These are phyloP conservation scores for Athelia psychrophila DNA, from an alignment of 1,284 basidiomycete genomes.

Conservation along the genomic window DNA sequence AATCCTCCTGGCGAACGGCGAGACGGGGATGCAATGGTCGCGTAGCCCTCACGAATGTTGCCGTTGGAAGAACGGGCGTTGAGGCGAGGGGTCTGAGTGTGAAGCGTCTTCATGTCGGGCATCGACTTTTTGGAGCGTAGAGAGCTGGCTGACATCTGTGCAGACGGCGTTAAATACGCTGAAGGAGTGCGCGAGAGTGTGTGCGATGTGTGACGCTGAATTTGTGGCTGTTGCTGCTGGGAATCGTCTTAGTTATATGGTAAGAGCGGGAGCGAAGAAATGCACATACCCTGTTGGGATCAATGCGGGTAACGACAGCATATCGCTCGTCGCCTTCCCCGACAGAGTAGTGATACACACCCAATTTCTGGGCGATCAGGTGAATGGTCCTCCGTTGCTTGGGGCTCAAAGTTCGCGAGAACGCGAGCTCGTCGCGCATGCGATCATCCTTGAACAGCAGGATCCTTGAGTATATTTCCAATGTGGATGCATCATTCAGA, in stretches of 20 bases:
- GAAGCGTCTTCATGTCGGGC: constrained; percentile 88
- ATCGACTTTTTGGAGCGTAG: constrained; percentile 94
- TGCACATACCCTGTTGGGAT: constrained; percentile 66
- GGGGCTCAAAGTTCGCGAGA: constrained; percentile 82
- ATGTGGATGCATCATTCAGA: constrained; percentile 91
- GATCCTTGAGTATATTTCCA: constrained; percentile 97
- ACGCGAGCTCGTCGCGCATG: constrained; percentile 97
- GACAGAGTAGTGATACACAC: constrained; percentile 91
- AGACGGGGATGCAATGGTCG: constrained; percentile 81
- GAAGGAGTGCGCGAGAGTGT: constrained; percentile 76
- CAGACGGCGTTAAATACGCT: constrained; percentile 60
- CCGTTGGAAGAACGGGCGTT: constrained; percentile 84
- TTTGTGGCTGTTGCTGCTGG: constrained; percentile 27
- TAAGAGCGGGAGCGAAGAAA: constrained; percentile 14
- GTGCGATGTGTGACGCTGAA: constrained; percentile 21
- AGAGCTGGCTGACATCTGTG: constrained; percentile 47
- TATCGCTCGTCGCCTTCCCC: constrained; percentile 92
- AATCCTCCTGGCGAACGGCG: constrained; percentile 72
- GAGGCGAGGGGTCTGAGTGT: constrained; percentile 78
- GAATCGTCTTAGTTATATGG: constrained; percentile 5
- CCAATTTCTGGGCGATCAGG: constrained; percentile 93
- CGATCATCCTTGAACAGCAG: constrained; percentile 97
- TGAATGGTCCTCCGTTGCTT: constrained; percentile 93
- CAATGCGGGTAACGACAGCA: constrained; percentile 88
- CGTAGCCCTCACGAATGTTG: constrained; percentile 88